A percentile compares a stretch with the other conserved stretches of the same genome.
phyloP scores from a whole-genome alignment of 768 basidiomycete genomes.

The Hemileccinum rubropunctum region DNA sequence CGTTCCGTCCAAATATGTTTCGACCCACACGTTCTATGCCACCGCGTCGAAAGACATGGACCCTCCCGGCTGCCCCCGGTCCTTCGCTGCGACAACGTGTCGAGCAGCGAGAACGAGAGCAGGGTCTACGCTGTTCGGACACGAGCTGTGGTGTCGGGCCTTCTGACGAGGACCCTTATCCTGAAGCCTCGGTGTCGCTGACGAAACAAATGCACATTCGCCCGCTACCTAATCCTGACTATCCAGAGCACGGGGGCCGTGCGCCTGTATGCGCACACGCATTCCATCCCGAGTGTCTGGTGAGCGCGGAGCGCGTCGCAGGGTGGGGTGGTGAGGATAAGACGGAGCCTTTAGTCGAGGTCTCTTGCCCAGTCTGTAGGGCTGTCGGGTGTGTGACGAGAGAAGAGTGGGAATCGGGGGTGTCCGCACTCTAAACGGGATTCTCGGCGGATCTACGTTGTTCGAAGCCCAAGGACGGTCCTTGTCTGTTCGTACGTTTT shows the following conservation, averaged over 20 bases:
- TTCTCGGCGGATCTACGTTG: not conserved
- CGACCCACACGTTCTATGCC: slow-evolving; percentile 23
- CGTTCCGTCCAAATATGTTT: slow-evolving; percentile 21
- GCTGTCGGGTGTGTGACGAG: slow-evolving; percentile 56
- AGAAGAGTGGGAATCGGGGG: slow-evolving; percentile 60
- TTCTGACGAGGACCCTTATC: slow-evolving; percentile 64
- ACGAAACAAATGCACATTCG: slow-evolving; percentile 26
- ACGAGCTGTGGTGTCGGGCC: slow-evolving; percentile 73
- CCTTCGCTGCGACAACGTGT: slow-evolving; percentile 69
- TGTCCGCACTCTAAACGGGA: slow-evolving; percentile 24
- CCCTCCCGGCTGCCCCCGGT: slow-evolving; percentile 61
- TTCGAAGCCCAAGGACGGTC: too few relatives aligned
- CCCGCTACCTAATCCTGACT: slow-evolving; percentile 6
- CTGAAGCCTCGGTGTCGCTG: slow-evolving; percentile 23
- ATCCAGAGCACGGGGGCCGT: slow-evolving; percentile 15
- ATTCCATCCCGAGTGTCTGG: slow-evolving; percentile 74
- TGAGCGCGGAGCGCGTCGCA: slow-evolving; percentile 62
- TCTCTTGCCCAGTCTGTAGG: slow-evolving; percentile 74
- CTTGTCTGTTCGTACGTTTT: not conserved
- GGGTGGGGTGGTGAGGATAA: slow-evolving; percentile 54
- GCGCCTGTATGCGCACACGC: slow-evolving; percentile 52
- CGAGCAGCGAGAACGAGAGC: slow-evolving; percentile 69
- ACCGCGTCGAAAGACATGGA: slow-evolving; percentile 47
- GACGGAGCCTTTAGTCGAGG: slow-evolving; percentile 48
- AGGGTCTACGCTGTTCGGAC: slow-evolving; percentile 70